Evolutionary conservation across 1,284 basidiomycete species (phyloP).

Genomic region (Pyrrhoderma noxium): DNA sequence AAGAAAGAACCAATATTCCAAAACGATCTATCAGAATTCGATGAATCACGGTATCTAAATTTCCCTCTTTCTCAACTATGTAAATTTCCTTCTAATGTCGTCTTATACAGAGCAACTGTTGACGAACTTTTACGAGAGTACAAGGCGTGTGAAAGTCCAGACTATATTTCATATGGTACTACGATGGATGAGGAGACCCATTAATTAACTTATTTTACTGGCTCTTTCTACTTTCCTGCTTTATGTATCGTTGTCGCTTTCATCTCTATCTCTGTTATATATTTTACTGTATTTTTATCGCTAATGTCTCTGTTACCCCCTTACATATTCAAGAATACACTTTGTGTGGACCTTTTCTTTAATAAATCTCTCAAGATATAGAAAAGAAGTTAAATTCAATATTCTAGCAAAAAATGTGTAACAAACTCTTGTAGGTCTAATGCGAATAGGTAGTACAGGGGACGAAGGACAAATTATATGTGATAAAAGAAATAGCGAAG

Average conservation of each 20-base stretch:
- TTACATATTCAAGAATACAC: too few relatives aligned
- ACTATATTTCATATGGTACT: conserved; percentile 80
- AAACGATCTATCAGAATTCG: conserved; percentile 88
- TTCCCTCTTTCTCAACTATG: not conserved
- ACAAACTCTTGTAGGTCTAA: too few relatives aligned
- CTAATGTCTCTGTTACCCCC: too few relatives aligned
- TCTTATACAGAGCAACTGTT: conserved; percentile 59
- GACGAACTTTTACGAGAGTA: conserved; percentile 87
- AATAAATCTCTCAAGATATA: too few relatives aligned
- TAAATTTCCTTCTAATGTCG: conserved; percentile 8
- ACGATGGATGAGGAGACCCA: not conserved
- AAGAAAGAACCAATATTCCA: conserved; percentile 95
- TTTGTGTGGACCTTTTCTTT: too few relatives aligned
- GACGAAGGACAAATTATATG: conserved; percentile 8
- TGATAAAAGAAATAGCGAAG: not conserved
- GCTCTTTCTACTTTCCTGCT: not conserved
- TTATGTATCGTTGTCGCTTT: not conserved
- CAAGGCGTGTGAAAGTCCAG: conserved; percentile 85
- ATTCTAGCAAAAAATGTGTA: not conserved
- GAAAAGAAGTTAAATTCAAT: not conserved
- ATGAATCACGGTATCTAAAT: conserved; percentile 70
- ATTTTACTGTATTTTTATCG: not conserved
- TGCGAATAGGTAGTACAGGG: not conserved
- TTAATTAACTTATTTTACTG: not conserved
- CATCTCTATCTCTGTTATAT: not conserved